These are phyloP conservation scores for Lablab purpureus DNA, from an alignment of 306 rosid genomes.

Conservation along the genomic window DNA sequence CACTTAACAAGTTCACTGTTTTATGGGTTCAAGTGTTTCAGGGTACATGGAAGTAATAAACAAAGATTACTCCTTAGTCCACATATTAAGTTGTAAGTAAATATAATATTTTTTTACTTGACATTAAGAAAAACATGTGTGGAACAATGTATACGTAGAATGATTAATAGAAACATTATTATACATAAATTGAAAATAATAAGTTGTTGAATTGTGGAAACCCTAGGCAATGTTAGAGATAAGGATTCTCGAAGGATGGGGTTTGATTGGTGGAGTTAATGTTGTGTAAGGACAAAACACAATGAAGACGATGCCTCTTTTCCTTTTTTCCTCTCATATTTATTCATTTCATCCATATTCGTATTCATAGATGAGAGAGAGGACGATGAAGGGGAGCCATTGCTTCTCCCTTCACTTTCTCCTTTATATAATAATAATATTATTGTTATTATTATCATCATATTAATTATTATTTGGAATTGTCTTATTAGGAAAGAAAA, in stretches of 20 bases:
- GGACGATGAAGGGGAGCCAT: conserved; percentile 46
- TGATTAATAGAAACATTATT: no score
- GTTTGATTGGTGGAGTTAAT: conserved; percentile 43
- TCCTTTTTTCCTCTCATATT: not conserved
- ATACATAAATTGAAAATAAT: not conserved
- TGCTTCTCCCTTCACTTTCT: conserved; percentile 40
- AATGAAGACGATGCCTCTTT: conserved; percentile 44
- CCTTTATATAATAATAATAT: not conserved
- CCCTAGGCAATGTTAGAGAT: conserved; percentile 41
- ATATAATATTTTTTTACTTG: no score
- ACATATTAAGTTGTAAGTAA: no score
- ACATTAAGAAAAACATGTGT: no score
- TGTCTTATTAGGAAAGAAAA: not conserved
- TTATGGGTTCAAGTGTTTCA: no score
- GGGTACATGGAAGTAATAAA: no score
- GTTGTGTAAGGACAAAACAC: conserved; percentile 31
- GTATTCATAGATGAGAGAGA: not conserved
- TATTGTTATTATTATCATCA: not conserved
- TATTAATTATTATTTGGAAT: not conserved
- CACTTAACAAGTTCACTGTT: no score
- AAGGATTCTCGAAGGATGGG: conserved; percentile 58
- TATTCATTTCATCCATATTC: conserved; percentile 28
- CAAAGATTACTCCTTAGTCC: no score
- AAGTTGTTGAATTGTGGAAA: not conserved
- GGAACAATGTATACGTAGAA: no score